Evolutionary conservation across 441 rosid genomes (phyloP), one percentile per base, ranked within the genome.

Genomic region (Jatropha podagrica): DNA sequence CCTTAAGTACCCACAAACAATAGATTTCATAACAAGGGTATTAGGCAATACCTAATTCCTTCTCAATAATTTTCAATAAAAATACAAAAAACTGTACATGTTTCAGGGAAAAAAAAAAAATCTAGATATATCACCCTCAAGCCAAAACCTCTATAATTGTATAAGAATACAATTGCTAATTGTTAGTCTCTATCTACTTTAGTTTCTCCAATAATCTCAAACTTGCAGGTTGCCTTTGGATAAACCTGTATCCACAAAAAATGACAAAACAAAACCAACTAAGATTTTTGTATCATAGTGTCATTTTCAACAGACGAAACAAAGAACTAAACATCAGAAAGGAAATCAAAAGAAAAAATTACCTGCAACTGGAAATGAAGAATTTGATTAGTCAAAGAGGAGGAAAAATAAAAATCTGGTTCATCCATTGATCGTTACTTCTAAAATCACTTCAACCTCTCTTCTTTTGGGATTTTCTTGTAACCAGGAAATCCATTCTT

Each of bases 401-500:
- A 55, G 3, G 26, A 48, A 60, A 27, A 61, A 26, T 26, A 17
- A 11, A 72, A 55, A 23, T 54, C 27, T 55, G 48, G 74, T 51
- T 26, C 60, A 4, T 48, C 48, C 58, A 73, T 63, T 63, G 62
- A 17, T 56, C 4, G 4, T 52, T 38, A 14, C 23, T 64, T 48
- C 18, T 32, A 49, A 60, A 44, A 56, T 88, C 81, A 87, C 70
- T 92, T 86, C 71, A 81, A 76, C 78, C 97, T 85, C 77, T 86
- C 89, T 74, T 81, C 89, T 72, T 78, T 89, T 65, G 87, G 84
- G 71, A 86, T 86, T 85, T 86, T 94, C 32, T 87, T 91, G 67
- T 90, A 89, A 61, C 97, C 86, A 8, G 94, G 92, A 76, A 89
- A 88, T 73, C 86, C 92, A 38, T 88, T 88, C 82, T 91, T 90